phyloP scores from a whole-genome alignment of 2,329 filamentous ascomycete species.

The Corynespora cassiicola region DNA sequence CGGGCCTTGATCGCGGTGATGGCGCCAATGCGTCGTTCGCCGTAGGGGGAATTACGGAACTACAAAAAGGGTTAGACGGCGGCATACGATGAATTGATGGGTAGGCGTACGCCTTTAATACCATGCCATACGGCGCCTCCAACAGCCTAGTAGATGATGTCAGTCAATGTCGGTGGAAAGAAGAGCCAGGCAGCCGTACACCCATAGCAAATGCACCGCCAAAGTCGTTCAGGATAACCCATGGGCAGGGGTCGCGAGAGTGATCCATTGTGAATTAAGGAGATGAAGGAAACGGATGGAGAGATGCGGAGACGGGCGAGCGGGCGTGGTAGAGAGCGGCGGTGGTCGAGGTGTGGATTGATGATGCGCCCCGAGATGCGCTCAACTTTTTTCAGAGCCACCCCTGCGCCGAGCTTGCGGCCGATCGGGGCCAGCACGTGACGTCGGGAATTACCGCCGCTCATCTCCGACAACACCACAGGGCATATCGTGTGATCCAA shows the following conservation, averaged over 20 bases:
- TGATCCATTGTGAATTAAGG: slow-evolving; percentile 75
- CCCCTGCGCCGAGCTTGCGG: slow-evolving; percentile 16
- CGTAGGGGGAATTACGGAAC: slow-evolving; percentile 64
- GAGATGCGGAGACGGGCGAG: slow-evolving; percentile 9
- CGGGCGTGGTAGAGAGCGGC: slow-evolving; percentile 49
- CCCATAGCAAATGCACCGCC: slow-evolving; percentile 97
- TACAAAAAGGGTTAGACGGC: slow-evolving; percentile 20
- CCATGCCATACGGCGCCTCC: slow-evolving; percentile 82
- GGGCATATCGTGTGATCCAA: too few relatives aligned
- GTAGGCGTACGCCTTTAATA: slow-evolving; percentile 80
- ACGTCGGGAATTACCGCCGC: too few relatives aligned
- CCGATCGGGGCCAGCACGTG: slow-evolving; percentile 8
- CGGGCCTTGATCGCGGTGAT: slow-evolving; percentile 97
- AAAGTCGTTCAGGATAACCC: slow-evolving; percentile 96
- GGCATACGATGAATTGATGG: background rate
- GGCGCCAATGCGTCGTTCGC: slow-evolving; percentile 91
- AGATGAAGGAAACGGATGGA: background rate
- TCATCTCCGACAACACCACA: too few relatives aligned
- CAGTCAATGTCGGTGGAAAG: slow-evolving; percentile 11
- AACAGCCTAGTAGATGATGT: slow-evolving; percentile 41
- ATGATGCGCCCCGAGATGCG: slow-evolving; percentile 38
- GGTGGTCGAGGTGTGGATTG: slow-evolving; percentile 16
- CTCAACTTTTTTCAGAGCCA: slow-evolving; percentile 36
- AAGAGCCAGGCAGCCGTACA: slow-evolving; percentile 61
- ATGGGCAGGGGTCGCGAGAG: slow-evolving; percentile 94